phyloP scores from a whole-genome alignment of 1,284 basidiomycete species.

The Takashimella koratensis region DNA sequence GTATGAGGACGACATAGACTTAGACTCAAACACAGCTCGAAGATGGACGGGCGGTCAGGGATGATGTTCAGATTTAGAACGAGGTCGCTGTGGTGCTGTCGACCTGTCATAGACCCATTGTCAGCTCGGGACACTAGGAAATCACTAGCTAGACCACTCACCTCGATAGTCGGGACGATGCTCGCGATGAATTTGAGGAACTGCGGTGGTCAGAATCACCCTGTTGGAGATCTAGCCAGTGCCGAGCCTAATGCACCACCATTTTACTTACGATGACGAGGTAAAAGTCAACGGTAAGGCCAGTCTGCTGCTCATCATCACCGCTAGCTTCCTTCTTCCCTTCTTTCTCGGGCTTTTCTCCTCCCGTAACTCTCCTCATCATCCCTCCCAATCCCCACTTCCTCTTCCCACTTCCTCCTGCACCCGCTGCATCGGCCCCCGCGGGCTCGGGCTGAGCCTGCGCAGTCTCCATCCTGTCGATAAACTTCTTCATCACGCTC shows the following conservation, averaged over 20 bases:
- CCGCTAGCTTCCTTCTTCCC: conserved; percentile 46
- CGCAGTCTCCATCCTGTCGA: conserved; percentile 93
- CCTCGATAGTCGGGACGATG: conserved; percentile 78
- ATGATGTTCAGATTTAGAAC: too few relatives aligned
- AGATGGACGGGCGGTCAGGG: too few relatives aligned
- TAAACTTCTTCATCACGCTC: conserved; percentile 99
- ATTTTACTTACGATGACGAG: conserved; percentile 63
- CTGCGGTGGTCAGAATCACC: too few relatives aligned
- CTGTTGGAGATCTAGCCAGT: too few relatives aligned
- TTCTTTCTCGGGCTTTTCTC: conserved; percentile 29
- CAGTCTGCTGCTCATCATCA: conserved; percentile 64
- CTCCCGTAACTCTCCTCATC: conserved; percentile 68
- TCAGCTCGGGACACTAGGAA: too few relatives aligned
- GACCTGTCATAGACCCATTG: conserved; percentile 47
- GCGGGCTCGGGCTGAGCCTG: conserved; percentile 57
- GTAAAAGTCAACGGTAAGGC: conserved; percentile 92
- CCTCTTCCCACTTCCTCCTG: conserved; percentile 56
- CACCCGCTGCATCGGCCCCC: conserved; percentile 14
- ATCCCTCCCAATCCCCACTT: conserved; percentile 71
- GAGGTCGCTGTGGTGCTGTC: conserved; percentile 23
- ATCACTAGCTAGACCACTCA: too few relatives aligned
- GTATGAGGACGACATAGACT: too few relatives aligned
- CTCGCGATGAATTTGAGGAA: conserved; percentile 94
- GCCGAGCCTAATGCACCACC: too few relatives aligned
- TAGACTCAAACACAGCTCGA: too few relatives aligned